Conservation (phyloP, 495 filamentous ascomycete genomes). For the Xeromyces bisporus region DNA sequence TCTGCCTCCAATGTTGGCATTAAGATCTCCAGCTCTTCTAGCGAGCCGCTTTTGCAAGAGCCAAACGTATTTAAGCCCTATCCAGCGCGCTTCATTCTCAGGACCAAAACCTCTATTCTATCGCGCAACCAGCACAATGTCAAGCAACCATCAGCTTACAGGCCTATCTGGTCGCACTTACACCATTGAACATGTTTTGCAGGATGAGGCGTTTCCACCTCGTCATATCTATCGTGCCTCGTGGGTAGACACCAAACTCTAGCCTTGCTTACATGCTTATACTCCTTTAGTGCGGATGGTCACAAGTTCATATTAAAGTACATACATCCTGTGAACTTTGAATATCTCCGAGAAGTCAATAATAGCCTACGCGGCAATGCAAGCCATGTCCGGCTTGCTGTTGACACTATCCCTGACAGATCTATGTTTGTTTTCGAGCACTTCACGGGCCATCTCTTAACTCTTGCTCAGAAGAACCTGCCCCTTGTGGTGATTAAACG, state of each 20-base stretch:
- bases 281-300: no score
- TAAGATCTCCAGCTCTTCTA: no score
- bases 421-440: slow-evolving; percentile 33
- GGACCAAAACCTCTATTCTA: no score
- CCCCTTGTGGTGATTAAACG: slow-evolving; percentile 20
- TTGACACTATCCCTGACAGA: slow-evolving; percentile 27
- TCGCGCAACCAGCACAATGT: no score
- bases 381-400: slow-evolving; percentile 18
- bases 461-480: slow-evolving; percentile 23
- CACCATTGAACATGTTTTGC: slow-evolving; percentile 15
- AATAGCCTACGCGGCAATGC: slow-evolving; percentile 17
- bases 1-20: no score
- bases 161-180: slow-evolving; percentile 16
- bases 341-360: slow-evolving; percentile 23
- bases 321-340: slow-evolving; percentile 21
- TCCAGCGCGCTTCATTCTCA: no score
- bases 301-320: slow-evolving; percentile 27
- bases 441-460: slow-evolving; percentile 26
- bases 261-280: no score
- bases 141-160: no score
- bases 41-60: no score
- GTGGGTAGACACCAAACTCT: slow-evolving; percentile 2
- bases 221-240: slow-evolving; percentile 11
- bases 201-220: slow-evolving; percentile 9
- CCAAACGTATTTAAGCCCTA: no score